Conservation (phyloP, 1,139 yeast genomes). For the Lodderomyces margitis region DNA sequence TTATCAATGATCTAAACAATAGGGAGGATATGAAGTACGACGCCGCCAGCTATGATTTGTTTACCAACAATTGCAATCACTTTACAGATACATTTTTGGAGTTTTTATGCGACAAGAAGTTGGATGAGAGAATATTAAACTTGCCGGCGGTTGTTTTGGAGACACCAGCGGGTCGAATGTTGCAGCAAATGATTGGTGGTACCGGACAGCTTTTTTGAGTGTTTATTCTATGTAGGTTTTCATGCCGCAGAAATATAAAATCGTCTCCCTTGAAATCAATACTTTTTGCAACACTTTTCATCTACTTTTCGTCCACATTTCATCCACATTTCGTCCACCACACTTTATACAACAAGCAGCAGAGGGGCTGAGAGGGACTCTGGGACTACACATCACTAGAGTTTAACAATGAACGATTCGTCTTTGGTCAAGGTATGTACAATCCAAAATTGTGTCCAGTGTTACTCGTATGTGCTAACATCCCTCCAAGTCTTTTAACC, state of each 20-base stretch:
- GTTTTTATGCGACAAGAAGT: conserved; percentile 53
- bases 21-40: conserved; percentile 43
- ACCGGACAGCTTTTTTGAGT: background rate
- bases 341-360: too few relatives aligned
- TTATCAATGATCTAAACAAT: conserved; percentile 45
- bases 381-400: too few relatives aligned
- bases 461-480: background rate
- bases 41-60: conserved; percentile 53
- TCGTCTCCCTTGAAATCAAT: too few relatives aligned
- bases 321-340: too few relatives aligned
- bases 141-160: conserved; percentile 57
- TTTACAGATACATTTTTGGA: conserved; percentile 59
- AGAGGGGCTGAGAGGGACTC: too few relatives aligned
- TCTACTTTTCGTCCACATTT: too few relatives aligned
- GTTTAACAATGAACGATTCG: background rate
- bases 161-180: conserved; percentile 57
- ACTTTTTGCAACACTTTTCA: background rate
- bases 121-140: conserved; percentile 49
- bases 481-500: background rate
- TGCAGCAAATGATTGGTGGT: conserved; percentile 30
- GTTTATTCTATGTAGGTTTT: too few relatives aligned
- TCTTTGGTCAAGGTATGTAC: conserved; percentile 1
- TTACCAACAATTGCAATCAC: conserved; percentile 69
- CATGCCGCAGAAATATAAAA: too few relatives aligned
- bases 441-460: background rate